A percentile compares a stretch with the other conserved stretches of the same genome.
Conservation (phyloP, 148 eudicot species). For the Persicaria maculosa region DNA sequence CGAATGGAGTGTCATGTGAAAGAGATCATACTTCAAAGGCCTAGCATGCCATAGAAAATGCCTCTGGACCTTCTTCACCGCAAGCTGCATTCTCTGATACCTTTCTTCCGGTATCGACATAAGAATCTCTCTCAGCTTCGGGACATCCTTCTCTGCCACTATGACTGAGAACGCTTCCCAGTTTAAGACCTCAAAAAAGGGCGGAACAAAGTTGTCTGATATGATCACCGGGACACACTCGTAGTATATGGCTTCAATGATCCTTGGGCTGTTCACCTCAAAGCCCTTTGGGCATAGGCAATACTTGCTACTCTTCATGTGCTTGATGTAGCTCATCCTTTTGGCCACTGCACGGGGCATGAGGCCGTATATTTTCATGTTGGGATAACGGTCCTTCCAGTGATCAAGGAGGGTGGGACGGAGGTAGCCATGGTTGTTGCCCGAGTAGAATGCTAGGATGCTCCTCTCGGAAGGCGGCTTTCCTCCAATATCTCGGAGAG, state of each 20-base stretch:
- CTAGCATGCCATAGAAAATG: conserved; percentile 82
- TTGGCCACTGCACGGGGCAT: conserved; percentile 56
- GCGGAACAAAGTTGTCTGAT: conserved; percentile 85
- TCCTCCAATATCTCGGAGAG: conserved; percentile 68
- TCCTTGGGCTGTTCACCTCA: conserved; percentile 80
- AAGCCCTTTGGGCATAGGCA: conserved; percentile 84
- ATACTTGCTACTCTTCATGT: conserved; percentile 81
- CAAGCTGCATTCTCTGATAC: conserved; percentile 58
- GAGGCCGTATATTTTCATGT: conserved; percentile 69
- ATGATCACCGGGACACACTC: conserved; percentile 92
- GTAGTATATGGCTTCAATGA: conserved; percentile 69
- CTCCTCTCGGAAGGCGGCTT: conserved; percentile 50
- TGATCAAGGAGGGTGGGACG: conserved; percentile 56
- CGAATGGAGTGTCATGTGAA: conserved; percentile 83
- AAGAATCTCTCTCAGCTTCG: conserved; percentile 57
- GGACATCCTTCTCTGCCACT: conserved; percentile 71
- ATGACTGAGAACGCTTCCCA: conserved; percentile 70
- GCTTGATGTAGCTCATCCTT: conserved; percentile 60
- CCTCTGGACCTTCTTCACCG: conserved; percentile 51
- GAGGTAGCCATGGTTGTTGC: conserved; percentile 74
- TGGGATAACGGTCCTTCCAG: conserved; percentile 61
- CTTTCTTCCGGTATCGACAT: conserved; percentile 47
- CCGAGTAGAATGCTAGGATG: conserved; percentile 75
- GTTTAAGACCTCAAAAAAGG: conserved; percentile 65
- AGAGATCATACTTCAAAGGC: conserved; percentile 71